Conservation (phyloP, 176 grass and related monocot species). For the Carex cristatella region DNA sequence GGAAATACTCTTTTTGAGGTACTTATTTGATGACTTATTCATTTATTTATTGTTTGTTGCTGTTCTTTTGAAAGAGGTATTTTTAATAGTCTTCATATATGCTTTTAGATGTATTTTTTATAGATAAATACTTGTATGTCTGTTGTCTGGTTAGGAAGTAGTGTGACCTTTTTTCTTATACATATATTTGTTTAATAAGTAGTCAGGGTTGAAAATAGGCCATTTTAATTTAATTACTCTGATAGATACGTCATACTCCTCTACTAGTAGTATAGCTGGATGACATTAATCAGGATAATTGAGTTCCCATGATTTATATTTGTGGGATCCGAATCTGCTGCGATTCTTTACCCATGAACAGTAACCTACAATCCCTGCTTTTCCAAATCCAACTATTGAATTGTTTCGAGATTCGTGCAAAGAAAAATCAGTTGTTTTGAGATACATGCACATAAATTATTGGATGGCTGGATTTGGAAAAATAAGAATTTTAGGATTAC, state of each 20-base stretch:
- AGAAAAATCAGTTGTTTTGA: no score
- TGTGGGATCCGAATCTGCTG: not conserved
- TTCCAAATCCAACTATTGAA: no score
- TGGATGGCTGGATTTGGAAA: no score
- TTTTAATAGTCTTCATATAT: constrained; percentile 10
- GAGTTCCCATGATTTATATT: not conserved
- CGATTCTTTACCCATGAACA: no score
- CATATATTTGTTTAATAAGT: not conserved
- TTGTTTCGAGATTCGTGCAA: no score
- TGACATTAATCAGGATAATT: constrained; percentile 7
- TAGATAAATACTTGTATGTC: not conserved
- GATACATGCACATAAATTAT: no score
- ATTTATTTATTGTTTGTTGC: constrained; percentile 15
- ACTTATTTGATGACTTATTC: constrained; percentile 13
- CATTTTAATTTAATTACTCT: constrained; percentile 3
- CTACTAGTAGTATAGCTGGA: not conserved
- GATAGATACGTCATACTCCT: not conserved
- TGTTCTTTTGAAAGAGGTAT: not conserved
- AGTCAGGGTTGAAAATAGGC: not conserved
- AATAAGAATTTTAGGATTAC: no score
- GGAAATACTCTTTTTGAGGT: constrained; percentile 41
- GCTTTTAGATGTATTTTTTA: not conserved
- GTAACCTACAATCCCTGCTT: no score
- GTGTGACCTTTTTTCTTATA: not conserved
- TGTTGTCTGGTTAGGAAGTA: not conserved